Evolutionary conservation across 1,284 basidiomycete genomes (phyloP), one percentile per base, ranked within the genome.

Genomic region (Apiotrichum veenhuisii): DNA sequence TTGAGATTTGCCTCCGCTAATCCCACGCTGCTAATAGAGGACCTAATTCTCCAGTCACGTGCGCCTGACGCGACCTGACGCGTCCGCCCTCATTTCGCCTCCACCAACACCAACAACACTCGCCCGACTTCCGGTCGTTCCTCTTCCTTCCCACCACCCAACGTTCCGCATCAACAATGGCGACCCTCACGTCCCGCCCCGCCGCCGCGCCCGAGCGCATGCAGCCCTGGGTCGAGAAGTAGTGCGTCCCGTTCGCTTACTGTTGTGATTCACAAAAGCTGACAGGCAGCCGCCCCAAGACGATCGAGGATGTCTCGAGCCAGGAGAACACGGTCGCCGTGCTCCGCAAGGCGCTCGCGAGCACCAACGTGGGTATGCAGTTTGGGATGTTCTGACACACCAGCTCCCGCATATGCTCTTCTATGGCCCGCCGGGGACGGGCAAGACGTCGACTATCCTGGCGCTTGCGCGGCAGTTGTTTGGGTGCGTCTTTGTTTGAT

Each of bases 401-500:
- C 73, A 98, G 95, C 82, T 99, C 46, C 95, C 96, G 2, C 96
- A 99, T 73, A 98, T 98, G 95, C 82, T 99, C 50, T 98, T 99
- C 81, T 99, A 99, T 67, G 96, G 96, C 0, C 96, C 96, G 20
- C 96, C 96, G 11, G 96, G 96, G 30, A 98, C 96, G 9, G 96
- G 96, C 49, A 99, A 99, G 78, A 99, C 96, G 17, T 96, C 71
- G 38, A 98, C 96, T 1, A 98, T 99, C 66, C 85, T 99, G 17
- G 96, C 96, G 15, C 81, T 99, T 40, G 82, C 96, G 43, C 82
- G 94, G 49, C 93, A 98, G 75, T 83, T 99, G 18, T 99, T 95
- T 72, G 96, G 96, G 90, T 91, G n/a, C n/a, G n/a, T n/a, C n/a
- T n/a, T n/a, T n/a, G n/a, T n/a, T n/a, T n/a, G n/a, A n/a, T n/a